Base-by-base conservation (phyloP, 225 moss, liverwort and hornwort genomes). In the Bryoerythrophyllum caledonicum region DNA sequence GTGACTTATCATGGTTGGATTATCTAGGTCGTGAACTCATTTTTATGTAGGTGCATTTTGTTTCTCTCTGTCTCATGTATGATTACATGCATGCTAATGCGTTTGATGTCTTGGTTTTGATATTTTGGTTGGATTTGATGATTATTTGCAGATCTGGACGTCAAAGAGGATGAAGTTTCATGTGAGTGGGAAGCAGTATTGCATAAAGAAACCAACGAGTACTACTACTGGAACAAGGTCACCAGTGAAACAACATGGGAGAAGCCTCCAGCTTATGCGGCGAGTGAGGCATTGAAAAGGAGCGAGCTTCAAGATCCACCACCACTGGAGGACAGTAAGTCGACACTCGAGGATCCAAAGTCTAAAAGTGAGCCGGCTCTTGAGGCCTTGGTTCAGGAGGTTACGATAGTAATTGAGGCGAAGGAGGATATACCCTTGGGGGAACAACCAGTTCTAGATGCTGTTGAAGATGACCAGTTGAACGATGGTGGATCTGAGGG, bases 171-270 rank as follows among this genome's bases (percentile, higher is more conserved):
- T 4, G 76, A 69, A 56, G 19, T 74, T 16, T 23, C 10, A 61
- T 83, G 85, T 34, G 83, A 79, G 15, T 90, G 90, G 90, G 85
- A 90, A 87, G 72, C 87, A 65, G 85, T 90, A 57, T 35, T 87
- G 37, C 80, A 81, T 76, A 83, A 76, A 41, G 90, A 90, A 62
- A 87, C 71, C 67, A 79, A 81, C 43, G 87, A 87, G 66, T 87
- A 85, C 38, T 90, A 90, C 25, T 90, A 82, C 58, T 90, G 90
- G 90, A 90, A 90, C 43, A 90, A 79, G 67, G 62, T 76, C 19
- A 85, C 90, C 2, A 81, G 90, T 68, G 85, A 83, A 76, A 90
- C 90, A 35, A 90, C 90, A 55, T 90, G 90, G 90, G 90, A 90
- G 75, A 88, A 85, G 24, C 90, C 90, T 60, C 35, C 82, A 74